Base-by-base conservation (phyloP, 2,329 filamentous ascomycete species). In the Aspergillus pseudonomiae region DNA sequence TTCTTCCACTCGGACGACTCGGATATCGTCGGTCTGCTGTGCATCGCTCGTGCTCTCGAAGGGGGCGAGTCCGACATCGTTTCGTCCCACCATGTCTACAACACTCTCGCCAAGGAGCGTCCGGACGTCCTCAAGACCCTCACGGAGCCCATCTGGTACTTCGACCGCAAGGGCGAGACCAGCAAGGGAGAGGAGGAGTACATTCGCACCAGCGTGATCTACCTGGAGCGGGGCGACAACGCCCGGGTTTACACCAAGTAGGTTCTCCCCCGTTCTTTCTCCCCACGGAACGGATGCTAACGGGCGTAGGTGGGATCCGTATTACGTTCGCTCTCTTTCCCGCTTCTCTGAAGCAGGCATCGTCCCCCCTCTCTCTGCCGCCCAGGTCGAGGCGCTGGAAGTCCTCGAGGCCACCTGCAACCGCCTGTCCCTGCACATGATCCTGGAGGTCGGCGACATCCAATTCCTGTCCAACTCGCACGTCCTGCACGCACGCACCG, bases 151-250 rank as follows among this genome's bases (percentile, higher is more conserved):
- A 87, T 93, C 67, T 96, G 93, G 93, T 95, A 96, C 81, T 94
- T 96, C 76, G 93, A 96, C 78, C 89, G 93, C 60, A 96, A 96
- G 81, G 93, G 93, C 12, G 93, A 96, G 81, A 88, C 86, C 1
- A 91, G 88, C 26, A 80, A 83, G 16, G 92, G 91, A 14, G 85
- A 96, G 77, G 87, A 94, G 60, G 88, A 89, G 62, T 96, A 88
- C 79, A 91, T 92, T 70, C 83, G 85, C 50, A 88, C 89, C 36
- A 84, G 86, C 14, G 87, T 96, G 21, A 87, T 95, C 70, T 96
- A 93, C 76, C 81, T 93, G 4, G 92, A 96, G 81, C 87, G 85
- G 6, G 86, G 84, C 7, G 84, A 86, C 7, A 83, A 88, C 70
- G 85, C 85, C 39, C 82, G 91, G 16, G 86, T 94, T 12, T 94